Percentiles rank a stretch among this genome's conserved stretches.
phyloP scores from a whole-genome alignment of 139 green algal genomes.

The Chlorella sp. region DNA sequence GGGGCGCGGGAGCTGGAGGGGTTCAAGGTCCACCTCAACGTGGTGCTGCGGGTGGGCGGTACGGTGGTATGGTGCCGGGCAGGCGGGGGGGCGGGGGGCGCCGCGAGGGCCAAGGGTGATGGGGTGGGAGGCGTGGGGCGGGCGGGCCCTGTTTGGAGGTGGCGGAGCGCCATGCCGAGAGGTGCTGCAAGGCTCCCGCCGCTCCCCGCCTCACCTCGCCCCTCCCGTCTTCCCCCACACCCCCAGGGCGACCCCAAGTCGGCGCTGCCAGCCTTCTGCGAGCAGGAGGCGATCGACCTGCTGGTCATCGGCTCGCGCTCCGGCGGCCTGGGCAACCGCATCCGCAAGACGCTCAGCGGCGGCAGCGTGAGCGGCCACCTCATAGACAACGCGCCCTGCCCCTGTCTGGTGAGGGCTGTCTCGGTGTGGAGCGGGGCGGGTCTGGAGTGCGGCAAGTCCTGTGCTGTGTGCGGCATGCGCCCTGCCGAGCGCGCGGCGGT shows the following conservation, averaged over 20 bases:
- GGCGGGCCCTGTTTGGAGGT: no score
- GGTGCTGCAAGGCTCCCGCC: no score
- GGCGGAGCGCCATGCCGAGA: no score
- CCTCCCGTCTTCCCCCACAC: not conserved
- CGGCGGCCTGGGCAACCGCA: slow-evolving; percentile 8
- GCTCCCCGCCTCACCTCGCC: no score
- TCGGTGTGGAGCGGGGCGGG: no score
- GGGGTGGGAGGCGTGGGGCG: no score
- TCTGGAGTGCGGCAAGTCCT: no score
- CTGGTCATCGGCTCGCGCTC: slow-evolving; percentile 44
- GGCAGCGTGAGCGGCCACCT: slow-evolving; percentile 36
- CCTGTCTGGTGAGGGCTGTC: slow-evolving; percentile 43
- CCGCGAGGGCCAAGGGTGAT: no score
- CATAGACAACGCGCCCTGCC: slow-evolving; percentile 49
- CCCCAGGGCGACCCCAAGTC: slow-evolving; percentile 40
- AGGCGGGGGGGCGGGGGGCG: not conserved
- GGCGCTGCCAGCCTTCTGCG: slow-evolving; percentile 32
- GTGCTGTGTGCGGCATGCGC: no score
- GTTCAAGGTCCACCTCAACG: slow-evolving; percentile 30
- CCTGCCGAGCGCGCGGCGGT: no score
- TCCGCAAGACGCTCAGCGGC: slow-evolving; percentile 46
- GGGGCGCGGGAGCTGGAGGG: slow-evolving; percentile 27
- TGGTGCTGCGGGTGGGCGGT: slow-evolving; percentile 35
- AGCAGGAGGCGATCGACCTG: slow-evolving; percentile 49
- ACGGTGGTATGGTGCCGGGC: no score